phyloP scores from a whole-genome alignment of 768 basidiomycete species.

The Mycena maculata region DNA sequence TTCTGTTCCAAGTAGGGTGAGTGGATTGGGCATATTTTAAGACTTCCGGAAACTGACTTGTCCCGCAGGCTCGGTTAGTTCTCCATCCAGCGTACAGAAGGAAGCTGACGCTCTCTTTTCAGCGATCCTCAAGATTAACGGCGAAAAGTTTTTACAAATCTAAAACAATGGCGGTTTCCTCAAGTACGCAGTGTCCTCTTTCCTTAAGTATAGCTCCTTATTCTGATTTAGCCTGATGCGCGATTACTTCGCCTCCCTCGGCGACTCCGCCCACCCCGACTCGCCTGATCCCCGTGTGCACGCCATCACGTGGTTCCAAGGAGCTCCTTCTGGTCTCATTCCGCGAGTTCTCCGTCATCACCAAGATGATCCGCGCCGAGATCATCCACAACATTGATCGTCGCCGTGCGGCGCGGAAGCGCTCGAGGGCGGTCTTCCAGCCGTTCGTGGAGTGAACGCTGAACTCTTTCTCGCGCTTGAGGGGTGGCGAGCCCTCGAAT shows the following conservation, averaged over 20 bases:
- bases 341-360: too few species aligned
- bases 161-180: conserved; percentile 98
- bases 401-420: conserved; percentile 56
- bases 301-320: conserved; percentile 96
- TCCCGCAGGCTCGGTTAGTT: too few species aligned
- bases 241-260: too few species aligned
- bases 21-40: conserved; percentile 42
- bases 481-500: conserved; percentile 48
- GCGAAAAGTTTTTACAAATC: conserved; percentile 90
- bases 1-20: conserved; percentile 98
- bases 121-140: too few species aligned
- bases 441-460: conserved; percentile 72
- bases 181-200: conserved; percentile 63
- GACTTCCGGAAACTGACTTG: neutral
- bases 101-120: too few species aligned
- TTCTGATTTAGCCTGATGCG: too few species aligned
- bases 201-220: conserved; percentile 1
- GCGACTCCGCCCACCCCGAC: too few species aligned
- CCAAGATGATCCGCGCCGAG: conserved; percentile 93
- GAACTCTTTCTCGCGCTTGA: too few species aligned
- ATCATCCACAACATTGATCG: conserved; percentile 90
- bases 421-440: conserved; percentile 73
- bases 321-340: conserved; percentile 94
- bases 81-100: too few species aligned
- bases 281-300: conserved; percentile 89